Conservation (phyloP, 129 eudicot species). For the Flaveria ramosissima region DNA sequence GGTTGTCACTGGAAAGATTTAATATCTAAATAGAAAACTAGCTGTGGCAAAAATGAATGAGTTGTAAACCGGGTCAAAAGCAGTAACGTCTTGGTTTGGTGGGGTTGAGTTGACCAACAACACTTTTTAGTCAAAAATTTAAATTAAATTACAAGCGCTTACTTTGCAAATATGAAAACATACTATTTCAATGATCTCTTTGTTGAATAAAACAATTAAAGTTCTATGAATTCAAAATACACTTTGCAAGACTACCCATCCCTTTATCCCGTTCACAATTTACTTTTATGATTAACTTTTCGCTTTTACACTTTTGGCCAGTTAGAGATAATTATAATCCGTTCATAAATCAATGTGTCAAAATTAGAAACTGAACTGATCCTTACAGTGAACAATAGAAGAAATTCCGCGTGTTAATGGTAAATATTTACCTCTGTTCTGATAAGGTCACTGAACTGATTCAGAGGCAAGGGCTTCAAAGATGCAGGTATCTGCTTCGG, state of each 20-base stretch:
- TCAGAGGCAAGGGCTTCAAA: constrained; percentile 72
- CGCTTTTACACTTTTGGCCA: neutral
- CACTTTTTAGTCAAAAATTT: neutral
- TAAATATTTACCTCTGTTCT: constrained; percentile 63
- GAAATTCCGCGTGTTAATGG: neutral
- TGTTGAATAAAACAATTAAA: neutral
- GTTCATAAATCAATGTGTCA: neutral
- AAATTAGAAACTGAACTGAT: neutral
- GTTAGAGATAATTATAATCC: neutral
- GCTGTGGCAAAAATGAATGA: neutral
- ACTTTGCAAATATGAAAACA: neutral
- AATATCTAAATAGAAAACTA: neutral
- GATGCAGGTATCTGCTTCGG: constrained; percentile 66
- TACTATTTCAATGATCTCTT: neutral
- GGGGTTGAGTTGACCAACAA: neutral
- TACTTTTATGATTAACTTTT: neutral
- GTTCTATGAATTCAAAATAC: neutral
- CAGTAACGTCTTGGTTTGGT: neutral
- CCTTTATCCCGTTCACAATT: neutral
- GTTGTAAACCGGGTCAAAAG: neutral
- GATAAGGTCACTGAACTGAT: constrained; percentile 76
- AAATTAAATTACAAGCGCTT: neutral
- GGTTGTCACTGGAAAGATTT: neutral
- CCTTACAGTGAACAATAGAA: neutral
- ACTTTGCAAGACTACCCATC: neutral